Percentiles rank a stretch among this genome's conserved stretches.
phyloP scores from a whole-genome alignment of 371 early-diverging fungal genomes.

The Funneliformis caledonium region DNA sequence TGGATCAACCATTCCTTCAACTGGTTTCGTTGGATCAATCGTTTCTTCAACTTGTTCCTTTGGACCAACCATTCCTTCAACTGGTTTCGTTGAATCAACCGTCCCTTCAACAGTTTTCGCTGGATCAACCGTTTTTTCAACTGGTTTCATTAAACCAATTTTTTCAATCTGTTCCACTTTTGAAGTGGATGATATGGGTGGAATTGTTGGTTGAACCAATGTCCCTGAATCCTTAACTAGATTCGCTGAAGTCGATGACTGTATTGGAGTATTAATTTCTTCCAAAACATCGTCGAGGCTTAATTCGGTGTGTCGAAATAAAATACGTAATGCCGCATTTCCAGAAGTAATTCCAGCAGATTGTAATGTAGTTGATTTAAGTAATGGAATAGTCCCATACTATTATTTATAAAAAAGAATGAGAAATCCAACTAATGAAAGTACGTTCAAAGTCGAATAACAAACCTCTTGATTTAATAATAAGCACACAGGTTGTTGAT shows the following conservation, averaged over 20 bases:
- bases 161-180: background rate
- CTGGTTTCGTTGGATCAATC: background rate
- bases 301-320: constrained; percentile 52
- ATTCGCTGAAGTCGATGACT: background rate
- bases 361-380: constrained; percentile 56
- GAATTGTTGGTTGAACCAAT: background rate
- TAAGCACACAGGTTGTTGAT: constrained; percentile 41
- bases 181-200: background rate
- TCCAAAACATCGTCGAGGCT: constrained; percentile 52
- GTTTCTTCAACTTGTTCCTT: background rate
- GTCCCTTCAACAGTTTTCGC: background rate
- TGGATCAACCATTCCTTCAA: background rate
- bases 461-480: constrained; percentile 37
- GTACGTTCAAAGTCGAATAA: background rate
- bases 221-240: background rate
- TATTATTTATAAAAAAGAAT: constrained; percentile 37
- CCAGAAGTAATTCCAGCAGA: constrained; percentile 57
- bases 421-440: constrained; percentile 3
- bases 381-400: constrained; percentile 53
- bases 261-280: constrained; percentile 44
- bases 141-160: background rate
- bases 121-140: background rate
- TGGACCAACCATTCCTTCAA: background rate
- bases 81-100: background rate
- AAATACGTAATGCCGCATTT: constrained; percentile 56